Conservation (phyloP, 257 asterid genomes). For the Ehretia macrophylla region DNA sequence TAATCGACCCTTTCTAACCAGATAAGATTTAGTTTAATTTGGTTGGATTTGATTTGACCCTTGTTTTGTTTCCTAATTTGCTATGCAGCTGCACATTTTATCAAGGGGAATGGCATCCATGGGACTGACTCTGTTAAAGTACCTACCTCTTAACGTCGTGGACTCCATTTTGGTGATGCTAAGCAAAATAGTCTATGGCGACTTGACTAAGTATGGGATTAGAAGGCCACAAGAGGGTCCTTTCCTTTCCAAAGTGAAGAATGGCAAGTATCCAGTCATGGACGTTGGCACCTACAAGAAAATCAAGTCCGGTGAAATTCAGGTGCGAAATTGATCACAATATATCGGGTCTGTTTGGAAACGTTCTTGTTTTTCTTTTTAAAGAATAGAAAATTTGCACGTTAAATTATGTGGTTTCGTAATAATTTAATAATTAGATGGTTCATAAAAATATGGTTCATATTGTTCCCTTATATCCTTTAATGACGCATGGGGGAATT, state of each 20-base stretch:
- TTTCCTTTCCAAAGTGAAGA: slow-evolving; percentile 33
- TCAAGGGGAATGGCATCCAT: slow-evolving; percentile 35
- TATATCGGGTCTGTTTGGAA: too few relatives aligned
- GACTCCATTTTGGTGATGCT: slow-evolving; percentile 29
- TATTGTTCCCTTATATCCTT: too few relatives aligned
- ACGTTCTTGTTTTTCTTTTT: too few relatives aligned
- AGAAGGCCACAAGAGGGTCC: slow-evolving; percentile 62
- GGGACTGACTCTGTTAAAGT: slow-evolving; percentile 24
- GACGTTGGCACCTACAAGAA: slow-evolving; percentile 58
- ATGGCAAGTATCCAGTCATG: slow-evolving; percentile 66
- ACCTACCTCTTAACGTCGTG: slow-evolving; percentile 25
- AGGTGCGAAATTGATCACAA: slow-evolving; percentile 49
- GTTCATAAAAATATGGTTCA: too few relatives aligned
- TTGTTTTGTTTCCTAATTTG: neutral
- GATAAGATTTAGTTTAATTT: too few relatives aligned
- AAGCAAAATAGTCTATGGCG: slow-evolving; percentile 53
- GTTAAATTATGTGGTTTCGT: too few relatives aligned
- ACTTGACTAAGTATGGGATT: slow-evolving; percentile 45
- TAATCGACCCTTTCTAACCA: too few relatives aligned
- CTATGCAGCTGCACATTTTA: slow-evolving; percentile 47
- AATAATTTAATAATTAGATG: too few relatives aligned
- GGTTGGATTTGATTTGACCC: too few relatives aligned
- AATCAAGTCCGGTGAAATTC: slow-evolving; percentile 51
- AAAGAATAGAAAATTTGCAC: too few relatives aligned
- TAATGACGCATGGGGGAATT: too few relatives aligned